phyloP scores from a whole-genome alignment of 116 monocot species.

The Iris pallida region DNA sequence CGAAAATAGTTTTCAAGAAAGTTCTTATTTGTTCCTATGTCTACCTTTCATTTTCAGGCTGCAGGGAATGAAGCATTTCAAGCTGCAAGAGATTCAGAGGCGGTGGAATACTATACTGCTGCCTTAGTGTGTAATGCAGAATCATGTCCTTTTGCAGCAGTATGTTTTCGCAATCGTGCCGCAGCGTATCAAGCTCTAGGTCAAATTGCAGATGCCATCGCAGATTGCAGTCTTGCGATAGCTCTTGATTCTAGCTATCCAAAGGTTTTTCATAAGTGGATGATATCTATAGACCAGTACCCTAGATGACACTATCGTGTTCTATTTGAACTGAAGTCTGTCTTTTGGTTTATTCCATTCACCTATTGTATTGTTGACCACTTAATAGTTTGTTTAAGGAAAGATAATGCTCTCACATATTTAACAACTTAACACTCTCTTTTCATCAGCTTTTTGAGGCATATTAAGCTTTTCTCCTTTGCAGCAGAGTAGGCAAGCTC shows the following conservation, averaged over 20 bases:
- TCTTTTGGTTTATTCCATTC: not conserved
- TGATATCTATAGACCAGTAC: not conserved
- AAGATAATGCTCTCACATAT: no score
- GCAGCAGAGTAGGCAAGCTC: no score
- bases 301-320: not conserved
- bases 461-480: no score
- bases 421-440: no score
- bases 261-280: conserved; percentile 50
- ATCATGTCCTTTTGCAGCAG: conserved; percentile 82
- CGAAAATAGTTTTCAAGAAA: not conserved
- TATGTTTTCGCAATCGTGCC: conserved; percentile 98
- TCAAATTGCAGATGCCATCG: conserved; percentile 93
- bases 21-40: not conserved
- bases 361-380: not conserved
- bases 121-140: conserved; percentile 72
- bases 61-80: conserved; percentile 94
- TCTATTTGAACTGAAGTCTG: not conserved
- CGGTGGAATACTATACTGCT: conserved; percentile 77
- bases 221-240: conserved; percentile 94
- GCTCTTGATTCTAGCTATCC: conserved; percentile 80
- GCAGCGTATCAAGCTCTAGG: conserved; percentile 94
- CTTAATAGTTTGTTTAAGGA: not conserved
- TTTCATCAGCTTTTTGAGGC: no score
- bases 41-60: conserved; percentile 30
- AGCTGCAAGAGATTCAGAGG: conserved; percentile 64